Evolutionary conservation across 2,329 filamentous ascomycete species (phyloP).

Genomic region (Aspergillus arachidicola): DNA sequence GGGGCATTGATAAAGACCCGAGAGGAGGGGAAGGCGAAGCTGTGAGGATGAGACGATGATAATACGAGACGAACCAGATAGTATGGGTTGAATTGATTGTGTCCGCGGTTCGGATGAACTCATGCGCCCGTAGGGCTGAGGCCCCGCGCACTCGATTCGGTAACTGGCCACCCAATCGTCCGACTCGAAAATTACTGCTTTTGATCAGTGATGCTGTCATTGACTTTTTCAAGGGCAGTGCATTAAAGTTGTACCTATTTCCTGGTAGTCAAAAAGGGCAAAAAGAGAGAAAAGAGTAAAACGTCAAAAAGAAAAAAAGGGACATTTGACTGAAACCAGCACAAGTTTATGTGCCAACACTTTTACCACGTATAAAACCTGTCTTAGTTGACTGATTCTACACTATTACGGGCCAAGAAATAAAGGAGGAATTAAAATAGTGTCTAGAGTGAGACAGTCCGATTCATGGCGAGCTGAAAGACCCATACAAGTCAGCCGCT

Average conservation of each 20-base stretch:
- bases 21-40: conserved; percentile 36
- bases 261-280: background rate
- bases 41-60: conserved; percentile 19
- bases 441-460: background rate
- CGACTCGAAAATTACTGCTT: background rate
- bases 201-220: background rate
- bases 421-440: background rate
- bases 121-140: background rate
- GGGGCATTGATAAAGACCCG: conserved; percentile 61
- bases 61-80: background rate
- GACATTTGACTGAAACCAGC: background rate
- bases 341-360: background rate
- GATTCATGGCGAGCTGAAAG: conserved; percentile 7
- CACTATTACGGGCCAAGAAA: background rate
- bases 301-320: background rate
- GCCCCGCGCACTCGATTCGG: background rate
- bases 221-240: background rate
- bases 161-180: background rate
- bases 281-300: background rate
- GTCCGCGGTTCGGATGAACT: background rate
- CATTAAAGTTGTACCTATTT: background rate
- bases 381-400: too few relatives aligned
- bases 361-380: background rate
- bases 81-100: background rate
- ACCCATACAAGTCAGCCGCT: background rate